Evolutionary conservation across 1,284 basidiomycete genomes (phyloP).

Genomic region (Leucoagaricus sp.): DNA sequence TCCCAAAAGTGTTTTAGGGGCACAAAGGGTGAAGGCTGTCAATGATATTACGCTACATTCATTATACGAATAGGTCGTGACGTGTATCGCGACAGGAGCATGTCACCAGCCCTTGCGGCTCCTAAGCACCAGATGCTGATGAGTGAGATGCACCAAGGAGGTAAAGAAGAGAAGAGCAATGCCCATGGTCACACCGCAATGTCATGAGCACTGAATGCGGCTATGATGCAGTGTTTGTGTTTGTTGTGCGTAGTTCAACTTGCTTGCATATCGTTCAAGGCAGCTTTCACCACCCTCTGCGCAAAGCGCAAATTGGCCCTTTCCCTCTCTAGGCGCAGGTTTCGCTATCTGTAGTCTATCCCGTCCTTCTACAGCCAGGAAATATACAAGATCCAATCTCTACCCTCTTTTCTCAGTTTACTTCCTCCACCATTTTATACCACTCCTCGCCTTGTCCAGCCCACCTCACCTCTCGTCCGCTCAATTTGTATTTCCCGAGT

Average conservation of each 20-base stretch:
- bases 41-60: no score
- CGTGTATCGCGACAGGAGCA: no score
- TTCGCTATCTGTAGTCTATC: not conserved
- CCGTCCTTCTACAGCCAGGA: not conserved
- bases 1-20: no score
- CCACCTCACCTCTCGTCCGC: not conserved
- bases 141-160: no score
- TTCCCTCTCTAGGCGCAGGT: not conserved
- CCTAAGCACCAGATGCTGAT: no score
- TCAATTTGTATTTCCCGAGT: not conserved
- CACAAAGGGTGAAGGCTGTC: no score
- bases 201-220: not conserved
- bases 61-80: no score
- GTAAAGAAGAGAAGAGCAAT: no score
- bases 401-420: not conserved
- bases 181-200: no score
- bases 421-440: not conserved
- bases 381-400: not conserved
- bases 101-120: no score
- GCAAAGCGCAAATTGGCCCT: not conserved
- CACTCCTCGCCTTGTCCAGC: not conserved
- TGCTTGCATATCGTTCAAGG: not conserved
- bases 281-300: not conserved
- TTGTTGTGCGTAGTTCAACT: conserved; percentile 13
- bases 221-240: conserved; percentile 8